Evolutionary conservation across 768 basidiomycete species (phyloP).

Genomic region (Mycena pura): DNA sequence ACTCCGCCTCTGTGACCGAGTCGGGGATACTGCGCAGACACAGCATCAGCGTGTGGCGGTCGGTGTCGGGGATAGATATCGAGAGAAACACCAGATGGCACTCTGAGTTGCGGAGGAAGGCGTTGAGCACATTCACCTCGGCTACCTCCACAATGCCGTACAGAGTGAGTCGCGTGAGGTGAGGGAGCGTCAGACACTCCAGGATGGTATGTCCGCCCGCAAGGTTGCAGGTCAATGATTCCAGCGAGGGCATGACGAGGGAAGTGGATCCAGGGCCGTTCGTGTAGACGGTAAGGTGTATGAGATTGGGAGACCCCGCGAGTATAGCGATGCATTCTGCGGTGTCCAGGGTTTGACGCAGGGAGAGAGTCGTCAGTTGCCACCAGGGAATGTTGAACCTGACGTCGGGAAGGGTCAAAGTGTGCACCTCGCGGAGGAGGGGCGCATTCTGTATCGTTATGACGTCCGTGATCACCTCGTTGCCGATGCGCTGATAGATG

Average conservation of each 20-base stretch:
- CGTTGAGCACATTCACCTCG: neutral
- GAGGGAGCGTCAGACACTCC: constrained; percentile 4
- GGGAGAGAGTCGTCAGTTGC: neutral
- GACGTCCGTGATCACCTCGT: neutral
- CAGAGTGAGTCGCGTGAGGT: neutral
- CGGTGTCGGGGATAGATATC: neutral
- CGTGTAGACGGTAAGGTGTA: neutral
- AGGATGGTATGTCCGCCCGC: neutral
- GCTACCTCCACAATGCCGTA: no score
- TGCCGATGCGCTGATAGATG: neutral
- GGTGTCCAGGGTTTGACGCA: neutral
- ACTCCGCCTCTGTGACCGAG: neutral
- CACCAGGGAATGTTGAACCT: neutral
- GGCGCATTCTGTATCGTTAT: neutral
- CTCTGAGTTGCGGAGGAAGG: neutral
- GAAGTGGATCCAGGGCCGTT: neutral
- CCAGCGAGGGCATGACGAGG: neutral
- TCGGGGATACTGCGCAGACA: neutral
- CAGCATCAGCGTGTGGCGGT: neutral
- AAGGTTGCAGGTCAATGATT: neutral
- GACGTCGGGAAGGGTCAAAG: neutral
- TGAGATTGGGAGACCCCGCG: neutral
- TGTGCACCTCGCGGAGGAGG: neutral
- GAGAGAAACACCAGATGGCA: neutral
- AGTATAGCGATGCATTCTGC: neutral